A percentile compares a stretch with the other conserved stretches of the same genome.
Conservation (phyloP, 306 rosid genomes). For the Acacia confusa region DNA sequence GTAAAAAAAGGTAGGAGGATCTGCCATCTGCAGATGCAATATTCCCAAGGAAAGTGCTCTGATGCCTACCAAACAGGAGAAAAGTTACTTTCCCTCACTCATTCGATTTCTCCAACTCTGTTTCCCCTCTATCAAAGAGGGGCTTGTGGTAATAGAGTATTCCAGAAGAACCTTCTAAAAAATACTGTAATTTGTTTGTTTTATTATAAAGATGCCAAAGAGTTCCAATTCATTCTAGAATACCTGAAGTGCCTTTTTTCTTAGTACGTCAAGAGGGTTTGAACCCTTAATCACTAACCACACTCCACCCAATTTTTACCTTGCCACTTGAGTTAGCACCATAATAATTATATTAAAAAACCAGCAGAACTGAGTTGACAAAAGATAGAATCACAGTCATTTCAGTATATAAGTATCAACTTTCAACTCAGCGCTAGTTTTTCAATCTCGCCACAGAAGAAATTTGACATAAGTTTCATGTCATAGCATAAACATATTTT, state of each 20-base stretch:
- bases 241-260: background rate
- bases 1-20: background rate
- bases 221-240: background rate
- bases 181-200: background rate
- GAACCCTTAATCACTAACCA: background rate
- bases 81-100: background rate
- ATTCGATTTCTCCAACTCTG: background rate
- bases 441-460: background rate
- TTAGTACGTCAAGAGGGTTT: background rate
- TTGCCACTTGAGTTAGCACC: background rate
- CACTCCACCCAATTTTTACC: background rate
- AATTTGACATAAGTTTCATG: background rate
- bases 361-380: background rate
- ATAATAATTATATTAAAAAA: background rate
- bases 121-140: too few relatives aligned
- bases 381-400: background rate
- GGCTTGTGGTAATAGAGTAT: too few relatives aligned
- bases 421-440: conserved; percentile 1
- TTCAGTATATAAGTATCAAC: background rate
- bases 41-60: background rate
- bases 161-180: background rate
- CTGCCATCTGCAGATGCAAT: background rate
- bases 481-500: background rate
- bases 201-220: background rate
- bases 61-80: background rate